phyloP scores from a whole-genome alignment of 805 yeast genomes.

The Ogataea trehalophila region DNA sequence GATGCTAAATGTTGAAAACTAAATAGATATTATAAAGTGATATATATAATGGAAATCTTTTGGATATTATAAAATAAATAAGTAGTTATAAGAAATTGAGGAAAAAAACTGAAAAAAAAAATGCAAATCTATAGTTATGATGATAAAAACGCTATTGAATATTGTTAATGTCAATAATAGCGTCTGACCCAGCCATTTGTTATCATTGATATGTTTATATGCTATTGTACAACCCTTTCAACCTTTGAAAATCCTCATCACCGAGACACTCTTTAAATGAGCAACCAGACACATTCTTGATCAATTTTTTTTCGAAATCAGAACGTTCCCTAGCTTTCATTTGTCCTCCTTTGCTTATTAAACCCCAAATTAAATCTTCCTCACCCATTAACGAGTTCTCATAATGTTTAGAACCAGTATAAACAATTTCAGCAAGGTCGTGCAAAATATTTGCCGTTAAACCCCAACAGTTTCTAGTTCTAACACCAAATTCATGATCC shows the following conservation, averaged over 20 bases:
- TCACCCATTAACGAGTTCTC: slow-evolving; percentile 43
- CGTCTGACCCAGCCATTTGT: background rate
- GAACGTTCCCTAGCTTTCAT: slow-evolving; percentile 45
- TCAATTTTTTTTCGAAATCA: slow-evolving; percentile 51
- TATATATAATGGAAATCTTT: too few species aligned
- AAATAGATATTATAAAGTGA: too few species aligned
- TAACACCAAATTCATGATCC: slow-evolving; percentile 35
- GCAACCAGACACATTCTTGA: slow-evolving; percentile 35
- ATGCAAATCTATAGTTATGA: background rate
- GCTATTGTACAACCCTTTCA: slow-evolving; percentile 37
- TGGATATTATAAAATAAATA: background rate
- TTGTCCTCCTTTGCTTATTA: slow-evolving; percentile 46
- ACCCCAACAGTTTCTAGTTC: slow-evolving; percentile 76
- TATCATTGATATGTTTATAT: slow-evolving; percentile 6
- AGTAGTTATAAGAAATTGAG: background rate
- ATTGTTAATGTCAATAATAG: background rate
- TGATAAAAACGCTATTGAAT: too few species aligned
- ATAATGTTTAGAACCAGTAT: slow-evolving; percentile 33
- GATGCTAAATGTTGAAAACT: too few species aligned
- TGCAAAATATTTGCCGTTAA: slow-evolving; percentile 74
- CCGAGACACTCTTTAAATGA: slow-evolving; percentile 44
- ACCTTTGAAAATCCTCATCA: slow-evolving; percentile 35
- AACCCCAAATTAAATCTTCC: slow-evolving; percentile 58
- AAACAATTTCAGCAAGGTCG: slow-evolving; percentile 57
- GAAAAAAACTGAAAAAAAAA: background rate